A percentile compares a stretch with the other conserved stretches of the same genome.
Conservation (phyloP, 495 filamentous ascomycete species). For the Penicillium salamii region DNA sequence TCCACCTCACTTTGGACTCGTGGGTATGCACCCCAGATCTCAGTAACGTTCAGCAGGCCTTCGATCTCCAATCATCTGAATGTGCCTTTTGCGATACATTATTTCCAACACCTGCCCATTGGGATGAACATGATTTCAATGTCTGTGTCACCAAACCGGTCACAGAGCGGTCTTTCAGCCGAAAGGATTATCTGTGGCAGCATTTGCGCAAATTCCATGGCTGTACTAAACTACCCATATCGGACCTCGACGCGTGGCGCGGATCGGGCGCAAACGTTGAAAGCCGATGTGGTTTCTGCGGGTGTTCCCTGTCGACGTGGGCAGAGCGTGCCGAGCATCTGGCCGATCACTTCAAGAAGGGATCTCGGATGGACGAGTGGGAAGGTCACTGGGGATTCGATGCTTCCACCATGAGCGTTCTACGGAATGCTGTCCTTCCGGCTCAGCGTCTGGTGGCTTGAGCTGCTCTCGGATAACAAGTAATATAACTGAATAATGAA, state of each 20-base stretch:
- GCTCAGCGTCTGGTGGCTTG: conserved; percentile 17
- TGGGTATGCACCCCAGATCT: conserved; percentile 63
- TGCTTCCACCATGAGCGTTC: conserved; percentile 49
- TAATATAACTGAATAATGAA: conserved; percentile 7
- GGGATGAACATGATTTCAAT: conserved; percentile 68
- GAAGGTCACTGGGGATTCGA: conserved; percentile 73
- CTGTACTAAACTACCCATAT: conserved; percentile 56
- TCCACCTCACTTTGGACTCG: conserved; percentile 72
- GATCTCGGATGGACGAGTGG: conserved; percentile 67
- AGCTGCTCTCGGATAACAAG: not conserved
- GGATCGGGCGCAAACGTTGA: conserved; percentile 52
- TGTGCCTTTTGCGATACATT: conserved; percentile 67
- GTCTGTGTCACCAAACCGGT: conserved; percentile 63
- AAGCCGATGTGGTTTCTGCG: conserved; percentile 73
- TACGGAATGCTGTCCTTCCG: conserved; percentile 61
- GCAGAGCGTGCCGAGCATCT: conserved; percentile 60
- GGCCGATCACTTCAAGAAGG: conserved; percentile 65
- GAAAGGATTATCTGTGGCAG: conserved; percentile 82
- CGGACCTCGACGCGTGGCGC: conserved; percentile 69
- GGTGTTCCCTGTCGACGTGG: conserved; percentile 59
- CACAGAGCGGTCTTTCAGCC: conserved; percentile 70
- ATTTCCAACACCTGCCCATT: conserved; percentile 58
- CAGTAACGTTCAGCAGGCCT: conserved; percentile 10
- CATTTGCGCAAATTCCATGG: conserved; percentile 75
- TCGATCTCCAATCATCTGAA: conserved; percentile 26